phyloP scores from a whole-genome alignment of 441 rosid species.

The Erodium texanum region DNA sequence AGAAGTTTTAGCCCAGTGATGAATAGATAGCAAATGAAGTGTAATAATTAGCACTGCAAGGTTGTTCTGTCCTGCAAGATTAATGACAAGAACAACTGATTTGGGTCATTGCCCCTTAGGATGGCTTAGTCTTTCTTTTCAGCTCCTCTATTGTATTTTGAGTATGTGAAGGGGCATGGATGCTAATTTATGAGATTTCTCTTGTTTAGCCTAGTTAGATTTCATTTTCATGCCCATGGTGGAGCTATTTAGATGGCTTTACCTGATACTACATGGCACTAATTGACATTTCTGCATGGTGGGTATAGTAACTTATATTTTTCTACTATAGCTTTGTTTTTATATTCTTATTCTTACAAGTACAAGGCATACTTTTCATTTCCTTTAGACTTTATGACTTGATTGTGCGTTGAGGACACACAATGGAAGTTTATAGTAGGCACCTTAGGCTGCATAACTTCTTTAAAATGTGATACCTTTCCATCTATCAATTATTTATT shows the following conservation, averaged over 20 bases:
- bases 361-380: neutral
- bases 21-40: neutral
- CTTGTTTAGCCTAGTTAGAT: neutral
- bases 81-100: neutral
- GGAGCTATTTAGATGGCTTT: neutral
- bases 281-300: neutral
- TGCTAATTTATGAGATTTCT: neutral
- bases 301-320: neutral
- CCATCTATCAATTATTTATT: neutral
- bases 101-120: neutral
- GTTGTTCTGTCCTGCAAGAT: no score
- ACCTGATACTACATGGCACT: neutral
- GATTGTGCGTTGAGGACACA: no score
- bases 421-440: no score
- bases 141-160: neutral
- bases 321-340: neutral
- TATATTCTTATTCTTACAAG: neutral
- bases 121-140: neutral
- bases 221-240: neutral
- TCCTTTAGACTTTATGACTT: neutral
- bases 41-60: neutral
- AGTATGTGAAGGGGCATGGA: neutral
- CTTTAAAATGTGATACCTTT: neutral
- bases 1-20: neutral
- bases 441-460: neutral